Conservation (phyloP, 2,329 filamentous ascomycete species). For the Alternaria alternata region DNA sequence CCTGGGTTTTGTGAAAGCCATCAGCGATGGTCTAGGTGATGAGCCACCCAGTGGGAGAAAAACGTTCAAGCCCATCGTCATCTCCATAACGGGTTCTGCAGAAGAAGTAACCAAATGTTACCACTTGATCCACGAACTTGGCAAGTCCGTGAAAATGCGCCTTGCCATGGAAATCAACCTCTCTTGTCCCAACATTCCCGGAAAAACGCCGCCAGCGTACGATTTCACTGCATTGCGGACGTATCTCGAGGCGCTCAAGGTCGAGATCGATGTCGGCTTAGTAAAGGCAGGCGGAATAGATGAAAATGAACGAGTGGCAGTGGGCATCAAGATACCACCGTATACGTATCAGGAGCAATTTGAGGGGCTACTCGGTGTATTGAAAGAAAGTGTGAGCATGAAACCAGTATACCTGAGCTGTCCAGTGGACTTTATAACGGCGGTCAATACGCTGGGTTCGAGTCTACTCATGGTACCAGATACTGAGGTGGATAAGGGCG, state of each 20-base stretch:
- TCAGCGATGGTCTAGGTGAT: slow-evolving; percentile 50
- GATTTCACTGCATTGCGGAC: slow-evolving; percentile 58
- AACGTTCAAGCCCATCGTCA: slow-evolving; percentile 66
- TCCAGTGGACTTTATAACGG: slow-evolving; percentile 72
- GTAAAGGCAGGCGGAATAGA: slow-evolving; percentile 27
- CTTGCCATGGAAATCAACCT: slow-evolving; percentile 80
- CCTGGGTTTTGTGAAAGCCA: slow-evolving; percentile 61
- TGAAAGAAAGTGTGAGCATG: slow-evolving; percentile 51
- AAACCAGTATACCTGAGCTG: slow-evolving; percentile 29
- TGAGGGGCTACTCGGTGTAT: slow-evolving; percentile 61
- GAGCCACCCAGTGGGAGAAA: slow-evolving; percentile 1
- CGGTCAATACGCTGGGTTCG: slow-evolving; percentile 77
- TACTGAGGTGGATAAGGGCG: neutral
- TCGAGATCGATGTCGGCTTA: slow-evolving; percentile 34
- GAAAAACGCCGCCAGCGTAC: slow-evolving; percentile 76
- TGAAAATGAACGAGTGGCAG: slow-evolving; percentile 47
- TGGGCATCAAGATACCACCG: slow-evolving; percentile 78
- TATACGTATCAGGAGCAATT: slow-evolving; percentile 77
- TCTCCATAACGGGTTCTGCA: slow-evolving; percentile 74
- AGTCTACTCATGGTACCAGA: neutral
- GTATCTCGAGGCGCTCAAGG: slow-evolving; percentile 64
- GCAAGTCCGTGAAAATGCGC: slow-evolving; percentile 50
- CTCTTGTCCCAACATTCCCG: slow-evolving; percentile 77
- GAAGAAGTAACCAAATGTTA: slow-evolving; percentile 67
- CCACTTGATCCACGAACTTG: slow-evolving; percentile 52